These are phyloP conservation scores for Ananas comosus DNA, from an alignment of 176 grass and related monocot species.

Conservation along the genomic window DNA sequence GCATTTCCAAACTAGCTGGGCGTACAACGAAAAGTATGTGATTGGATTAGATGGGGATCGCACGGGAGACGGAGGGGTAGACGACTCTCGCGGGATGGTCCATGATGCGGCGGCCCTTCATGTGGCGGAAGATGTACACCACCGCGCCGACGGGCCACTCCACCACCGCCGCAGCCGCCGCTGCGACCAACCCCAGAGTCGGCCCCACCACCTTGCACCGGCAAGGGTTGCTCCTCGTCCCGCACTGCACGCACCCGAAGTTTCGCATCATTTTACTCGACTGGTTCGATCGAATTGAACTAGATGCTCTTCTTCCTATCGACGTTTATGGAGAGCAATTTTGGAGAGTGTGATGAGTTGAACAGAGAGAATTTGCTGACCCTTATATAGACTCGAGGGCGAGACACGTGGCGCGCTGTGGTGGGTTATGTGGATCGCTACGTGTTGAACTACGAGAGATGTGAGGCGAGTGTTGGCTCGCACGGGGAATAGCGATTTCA, in stretches of 20 bases:
- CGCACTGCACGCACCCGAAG: constrained; percentile 58
- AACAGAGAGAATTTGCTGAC: not conserved
- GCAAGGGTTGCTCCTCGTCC: constrained; percentile 87
- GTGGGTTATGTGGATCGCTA: constrained; percentile 6
- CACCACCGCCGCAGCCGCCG: constrained; percentile 52
- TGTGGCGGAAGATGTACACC: constrained; percentile 71
- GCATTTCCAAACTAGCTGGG: not conserved
- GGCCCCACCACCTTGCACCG: constrained; percentile 79
- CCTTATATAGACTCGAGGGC: not conserved
- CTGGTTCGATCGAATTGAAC: too few species aligned
- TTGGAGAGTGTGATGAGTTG: not conserved
- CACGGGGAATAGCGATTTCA: not conserved
- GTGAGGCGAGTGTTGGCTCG: constrained; percentile 1
- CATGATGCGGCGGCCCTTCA: constrained; percentile 94
- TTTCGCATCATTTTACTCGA: too few species aligned
- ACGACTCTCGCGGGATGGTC: constrained; percentile 63
- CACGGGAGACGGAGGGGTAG: constrained; percentile 45
- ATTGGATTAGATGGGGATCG: constrained; percentile 69
- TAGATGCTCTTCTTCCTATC: not conserved
- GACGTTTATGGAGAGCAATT: not conserved
- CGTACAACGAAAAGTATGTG: not conserved
- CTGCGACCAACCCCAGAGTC: constrained; percentile 81
- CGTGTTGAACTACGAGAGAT: not conserved
- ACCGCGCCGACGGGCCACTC: constrained; percentile 78
- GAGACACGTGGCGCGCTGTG: constrained; percentile 13